Conservation (phyloP, 805 yeast genomes). For the Kockiozyma suomiensis region DNA sequence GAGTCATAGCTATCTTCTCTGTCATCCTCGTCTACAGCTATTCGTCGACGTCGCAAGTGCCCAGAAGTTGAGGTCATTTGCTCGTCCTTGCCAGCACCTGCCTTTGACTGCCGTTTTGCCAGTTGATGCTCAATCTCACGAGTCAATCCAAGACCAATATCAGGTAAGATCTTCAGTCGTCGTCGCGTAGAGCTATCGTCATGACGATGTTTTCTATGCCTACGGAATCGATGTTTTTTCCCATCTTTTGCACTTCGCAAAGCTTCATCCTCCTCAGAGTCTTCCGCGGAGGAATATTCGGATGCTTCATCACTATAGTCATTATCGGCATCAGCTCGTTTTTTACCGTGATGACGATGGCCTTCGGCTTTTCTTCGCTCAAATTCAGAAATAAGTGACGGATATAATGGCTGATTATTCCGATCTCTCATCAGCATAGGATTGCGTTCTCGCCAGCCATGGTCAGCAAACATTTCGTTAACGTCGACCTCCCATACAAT, state of each 20-base stretch:
- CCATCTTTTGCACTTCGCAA: background rate
- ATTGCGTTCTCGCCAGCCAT: constrained; percentile 33
- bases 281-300: background rate
- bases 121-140: constrained; percentile 9
- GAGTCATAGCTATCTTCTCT: constrained; percentile 5
- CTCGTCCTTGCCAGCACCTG: background rate
- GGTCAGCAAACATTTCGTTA: constrained; percentile 30
- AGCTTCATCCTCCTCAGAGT: background rate
- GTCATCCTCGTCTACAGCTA: background rate
- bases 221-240: background rate
- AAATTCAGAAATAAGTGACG: background rate
- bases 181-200: background rate
- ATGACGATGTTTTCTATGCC: background rate
- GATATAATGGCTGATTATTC: constrained; percentile 20
- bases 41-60: background rate
- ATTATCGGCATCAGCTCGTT: background rate
- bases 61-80: background rate
- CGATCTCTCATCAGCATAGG: constrained; percentile 27
- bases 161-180: background rate
- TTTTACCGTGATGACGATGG: background rate
- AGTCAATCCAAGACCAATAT: constrained; percentile 8
- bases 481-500: constrained; percentile 33
- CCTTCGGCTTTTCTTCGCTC: background rate
- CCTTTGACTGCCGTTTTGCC: constrained; percentile 5
- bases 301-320: background rate